Evolutionary conservation across 1,139 yeast species (phyloP), one percentile per base, ranked within the genome.

Genomic region (Zygosaccharomyces pseudobailii): DNA sequence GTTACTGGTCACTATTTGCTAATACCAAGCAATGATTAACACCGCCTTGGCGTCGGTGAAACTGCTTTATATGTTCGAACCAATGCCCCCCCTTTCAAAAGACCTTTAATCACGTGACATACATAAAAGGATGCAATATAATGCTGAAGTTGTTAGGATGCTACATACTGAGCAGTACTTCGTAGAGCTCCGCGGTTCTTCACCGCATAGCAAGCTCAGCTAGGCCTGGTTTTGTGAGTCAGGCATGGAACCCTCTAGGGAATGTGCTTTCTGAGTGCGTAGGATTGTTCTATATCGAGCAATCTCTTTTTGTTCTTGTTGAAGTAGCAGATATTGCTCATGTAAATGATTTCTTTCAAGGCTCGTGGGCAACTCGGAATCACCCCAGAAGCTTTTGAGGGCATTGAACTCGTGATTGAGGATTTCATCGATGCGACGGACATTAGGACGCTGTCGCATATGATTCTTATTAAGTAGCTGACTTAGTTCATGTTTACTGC

Each of bases 311-410:
- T 47, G 45, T 27, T 55, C 58, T 27, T 49, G 48, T 43, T 52
- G 49, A 6, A 56, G 46, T 28, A 54, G 42, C 19, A 55, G 46
- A 42, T 48, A 54, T 25, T 55, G 54, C 36, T 55, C 55, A 36
- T 55, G 59, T 13, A 57, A 36, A 31, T 55, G 55, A 35, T 48
- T 47, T 34, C 55, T 49, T n/a, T 53, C 51, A n/a, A 57, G 42
- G 13, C 53, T 35, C 17, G 47, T 46, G 6, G 49, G 46, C 24
- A 55, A 45, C 6, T 50, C 51, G 7, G 56, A 51, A 27, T 50
- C 47, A n/a, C 48, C 47, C 60, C 59, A 58, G 41, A 55, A 58
- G 33, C 47, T 42, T 23, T 43, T 48, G 19, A 58, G 43, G n/a
- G 55, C 52, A 30, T 46, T 55, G 21, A 46, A 45, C 24, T 55